Base-by-base conservation (phyloP, 2,329 filamentous ascomycete species). In the Elsinoe perseae region DNA sequence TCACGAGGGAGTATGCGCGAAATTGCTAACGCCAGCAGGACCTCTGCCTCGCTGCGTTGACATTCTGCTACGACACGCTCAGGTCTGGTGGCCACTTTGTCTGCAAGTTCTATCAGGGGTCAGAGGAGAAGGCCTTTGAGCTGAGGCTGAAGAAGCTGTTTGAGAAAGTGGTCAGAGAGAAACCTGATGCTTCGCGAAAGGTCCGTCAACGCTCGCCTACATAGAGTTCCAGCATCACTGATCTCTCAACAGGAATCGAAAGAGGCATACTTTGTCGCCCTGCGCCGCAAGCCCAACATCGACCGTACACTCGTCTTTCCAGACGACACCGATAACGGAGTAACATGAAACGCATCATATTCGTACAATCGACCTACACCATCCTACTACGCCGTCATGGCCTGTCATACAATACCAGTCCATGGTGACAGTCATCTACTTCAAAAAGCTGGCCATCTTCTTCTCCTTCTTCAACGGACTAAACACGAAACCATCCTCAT, bases 81-180 rank as follows among this genome's bases (percentile, higher is more conserved):
- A 85, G 82, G 63, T 73, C 81, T 2, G 89, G 89, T 18, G 93
- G 95, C 1, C 86, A 95, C 69, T 95, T 98, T 64, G 80, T 98
- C 43, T 96, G 92, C 80, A 98, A 98, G 71, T 98, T 95, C 72
- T 98, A 97, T 70, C 89, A 95, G 69, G 93, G 93, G 2, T 70
- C 78, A 4, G 91, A 96, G 70, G 92, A 97, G 66, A 91, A 87
- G 71, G 76, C 75, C 1, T 72, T 98, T 9, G 89, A 96, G 73
- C 77, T 73, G 59, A 81, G 82, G 63, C 75, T 98, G 38, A 88
- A 81, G 68, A 81, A 78, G 50, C 74, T 95, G 64, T 98, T 98
- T 68, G 73, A 76, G 16, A 87, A 82, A 63, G 93, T 98, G 1
- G 78, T 86, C 64, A 80, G 91, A 58, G 87, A 95, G 69, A 98